Conservation (phyloP, 2,329 filamentous ascomycete species). For the Dactylellina parvicollis region DNA sequence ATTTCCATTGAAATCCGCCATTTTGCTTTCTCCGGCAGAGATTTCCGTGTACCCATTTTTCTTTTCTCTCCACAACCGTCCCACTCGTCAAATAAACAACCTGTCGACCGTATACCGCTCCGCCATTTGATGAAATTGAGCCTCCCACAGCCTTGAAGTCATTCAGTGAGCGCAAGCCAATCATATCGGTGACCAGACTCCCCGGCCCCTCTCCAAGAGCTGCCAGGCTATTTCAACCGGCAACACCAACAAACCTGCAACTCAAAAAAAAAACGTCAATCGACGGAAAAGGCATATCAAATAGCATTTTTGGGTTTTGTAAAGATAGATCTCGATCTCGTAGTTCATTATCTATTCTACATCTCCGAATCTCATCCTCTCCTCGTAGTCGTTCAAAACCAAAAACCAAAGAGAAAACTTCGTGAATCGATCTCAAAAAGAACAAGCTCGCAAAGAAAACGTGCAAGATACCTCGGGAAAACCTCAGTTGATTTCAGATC, state of each 20-base stretch:
- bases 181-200: conserved; percentile 8
- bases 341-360: conserved; percentile 35
- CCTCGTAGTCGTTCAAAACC: conserved; percentile 22
- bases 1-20: not conserved
- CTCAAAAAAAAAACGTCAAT: conserved; percentile 17
- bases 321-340: conserved; percentile 49
- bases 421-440: conserved; percentile 1
- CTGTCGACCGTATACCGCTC: too few species aligned
- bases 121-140: conserved; percentile 6
- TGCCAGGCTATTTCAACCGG: conserved; percentile 12
- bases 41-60: conserved; percentile 20
- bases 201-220: not conserved
- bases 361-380: conserved; percentile 18
- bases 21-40: conserved; percentile 16
- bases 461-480: not conserved
- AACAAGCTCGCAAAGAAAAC: not conserved
- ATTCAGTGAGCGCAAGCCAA: conserved; percentile 12
- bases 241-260: conserved; percentile 41
- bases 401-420: not conserved
- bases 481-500: not conserved
- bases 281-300: conserved; percentile 7
- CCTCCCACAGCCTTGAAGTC: not conserved
- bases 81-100: not conserved
- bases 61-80: conserved; percentile 1
- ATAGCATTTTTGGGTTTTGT: conserved; percentile 35